Percentiles rank a stretch among this genome's conserved stretches.
phyloP scores from a whole-genome alignment of 73 alveolate species.

The Paramecium tetraurelia region DNA sequence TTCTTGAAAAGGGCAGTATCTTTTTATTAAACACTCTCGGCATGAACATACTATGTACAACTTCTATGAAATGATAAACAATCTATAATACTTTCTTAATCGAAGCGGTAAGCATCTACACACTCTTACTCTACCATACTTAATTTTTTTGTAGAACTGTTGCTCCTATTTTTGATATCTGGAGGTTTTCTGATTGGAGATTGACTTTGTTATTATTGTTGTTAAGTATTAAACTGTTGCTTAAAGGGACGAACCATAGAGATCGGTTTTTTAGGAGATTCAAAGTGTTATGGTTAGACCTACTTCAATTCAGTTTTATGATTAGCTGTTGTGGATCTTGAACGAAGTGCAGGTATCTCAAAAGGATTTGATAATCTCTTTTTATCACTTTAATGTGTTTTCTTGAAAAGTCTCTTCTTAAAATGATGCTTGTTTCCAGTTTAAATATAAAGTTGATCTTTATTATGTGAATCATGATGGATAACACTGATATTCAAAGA shows the following conservation, averaged over 20 bases:
- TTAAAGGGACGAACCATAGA: neutral
- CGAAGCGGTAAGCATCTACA: neutral
- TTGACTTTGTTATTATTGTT: neutral
- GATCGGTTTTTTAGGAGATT: conserved; percentile 1
- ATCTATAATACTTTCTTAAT: neutral
- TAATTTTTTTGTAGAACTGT: neutral
- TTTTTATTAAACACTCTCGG: conserved; percentile 35
- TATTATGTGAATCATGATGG: neutral
- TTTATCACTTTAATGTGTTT: neutral
- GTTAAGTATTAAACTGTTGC: neutral
- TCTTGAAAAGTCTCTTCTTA: neutral
- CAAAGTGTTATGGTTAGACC: neutral
- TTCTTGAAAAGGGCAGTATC: neutral
- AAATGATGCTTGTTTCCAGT: neutral
- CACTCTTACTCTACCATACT: neutral
- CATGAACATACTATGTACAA: conserved; percentile 14
- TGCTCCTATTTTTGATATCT: neutral
- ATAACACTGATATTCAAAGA: neutral
- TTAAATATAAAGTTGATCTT: neutral
- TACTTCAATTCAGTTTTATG: neutral
- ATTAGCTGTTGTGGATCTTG: conserved; percentile 7
- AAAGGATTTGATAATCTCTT: neutral
- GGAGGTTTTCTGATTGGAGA: neutral
- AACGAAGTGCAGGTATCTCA: neutral
- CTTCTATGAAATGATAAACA: neutral